phyloP scores from a whole-genome alignment of 148 eudicot species.

The Camellia lanceoleosa region DNA sequence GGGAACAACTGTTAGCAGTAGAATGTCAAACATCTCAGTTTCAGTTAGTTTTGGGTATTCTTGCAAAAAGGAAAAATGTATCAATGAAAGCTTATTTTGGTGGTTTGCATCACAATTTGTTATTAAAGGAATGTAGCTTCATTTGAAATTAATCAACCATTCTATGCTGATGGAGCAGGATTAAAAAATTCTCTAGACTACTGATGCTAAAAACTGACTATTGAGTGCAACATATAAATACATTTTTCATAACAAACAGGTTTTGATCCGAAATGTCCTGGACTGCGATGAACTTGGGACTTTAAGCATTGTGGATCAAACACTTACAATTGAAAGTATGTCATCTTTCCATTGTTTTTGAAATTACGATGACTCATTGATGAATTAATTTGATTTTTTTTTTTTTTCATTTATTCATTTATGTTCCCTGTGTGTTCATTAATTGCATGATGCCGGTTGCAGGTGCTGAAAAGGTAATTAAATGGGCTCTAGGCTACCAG shows the following conservation, averaged over 20 bases:
- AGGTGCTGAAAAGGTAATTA: slow-evolving; percentile 82
- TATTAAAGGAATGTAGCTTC: background rate
- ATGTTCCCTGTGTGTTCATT: background rate
- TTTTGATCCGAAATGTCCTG: slow-evolving; percentile 52
- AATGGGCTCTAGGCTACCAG: slow-evolving; percentile 75
- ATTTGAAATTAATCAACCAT: background rate
- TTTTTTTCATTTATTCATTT: too few relatives aligned
- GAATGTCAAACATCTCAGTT: background rate
- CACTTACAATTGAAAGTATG: slow-evolving; percentile 66
- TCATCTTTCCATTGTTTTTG: background rate
- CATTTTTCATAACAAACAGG: slow-evolving; percentile 30
- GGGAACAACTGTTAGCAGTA: too few relatives aligned
- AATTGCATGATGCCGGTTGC: slow-evolving; percentile 1
- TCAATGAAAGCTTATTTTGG: background rate
- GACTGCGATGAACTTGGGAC: slow-evolving; percentile 68
- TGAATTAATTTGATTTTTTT: background rate
- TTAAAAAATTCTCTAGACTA: background rate
- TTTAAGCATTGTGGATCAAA: slow-evolving; percentile 52
- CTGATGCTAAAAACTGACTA: too few relatives aligned
- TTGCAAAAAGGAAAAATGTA: background rate
- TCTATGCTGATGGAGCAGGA: background rate
- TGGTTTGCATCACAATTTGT: background rate
- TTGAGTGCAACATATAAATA: too few relatives aligned
- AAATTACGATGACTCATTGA: background rate
- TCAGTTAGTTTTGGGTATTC: background rate